These are phyloP conservation scores for Acacia melanoxylon DNA, from an alignment of 306 rosid species.

Conservation along the genomic window DNA sequence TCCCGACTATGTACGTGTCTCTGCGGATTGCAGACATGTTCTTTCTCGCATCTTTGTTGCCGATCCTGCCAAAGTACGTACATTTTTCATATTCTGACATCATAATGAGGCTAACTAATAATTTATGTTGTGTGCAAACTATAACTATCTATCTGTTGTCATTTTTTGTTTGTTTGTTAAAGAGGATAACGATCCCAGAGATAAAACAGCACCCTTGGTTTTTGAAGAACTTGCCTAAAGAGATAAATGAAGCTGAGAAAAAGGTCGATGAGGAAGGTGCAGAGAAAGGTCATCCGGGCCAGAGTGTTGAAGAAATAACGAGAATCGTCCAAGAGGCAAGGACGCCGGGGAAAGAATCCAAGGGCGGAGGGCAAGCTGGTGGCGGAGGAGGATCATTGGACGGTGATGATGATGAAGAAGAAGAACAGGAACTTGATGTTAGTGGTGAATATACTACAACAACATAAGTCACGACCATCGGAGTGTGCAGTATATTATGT, in stretches of 20 bases:
- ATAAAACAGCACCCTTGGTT: constrained; percentile 90
- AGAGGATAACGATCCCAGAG: constrained; percentile 82
- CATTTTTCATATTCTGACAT: not conserved
- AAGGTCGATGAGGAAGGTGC: constrained; percentile 26
- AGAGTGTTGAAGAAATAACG: constrained; percentile 71
- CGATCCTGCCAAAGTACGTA: constrained; percentile 68
- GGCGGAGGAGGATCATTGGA: constrained; percentile 39
- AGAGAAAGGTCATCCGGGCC: constrained; percentile 45
- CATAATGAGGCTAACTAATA: not conserved
- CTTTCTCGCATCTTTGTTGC: constrained; percentile 80
- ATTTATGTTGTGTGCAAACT: not conserved
- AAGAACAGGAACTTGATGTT: constrained; percentile 52
- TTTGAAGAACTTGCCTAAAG: constrained; percentile 62
- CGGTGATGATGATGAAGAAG: constrained; percentile 40
- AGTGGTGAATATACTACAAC: constrained; percentile 38
- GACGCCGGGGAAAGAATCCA: constrained; percentile 45
- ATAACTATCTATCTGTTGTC: not conserved
- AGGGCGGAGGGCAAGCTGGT: constrained; percentile 32
- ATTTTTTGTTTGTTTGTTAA: not conserved
- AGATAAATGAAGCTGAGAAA: constrained; percentile 62
- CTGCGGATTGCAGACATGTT: constrained; percentile 66
- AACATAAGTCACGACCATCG: not conserved
- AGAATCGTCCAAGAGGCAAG: constrained; percentile 65
- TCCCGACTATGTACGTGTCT: constrained; percentile 77
- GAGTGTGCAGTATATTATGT: constrained; percentile 19